phyloP scores from a whole-genome alignment of 228 moss, liverwort and hornwort genomes.

The Sphagnum fallax region DNA sequence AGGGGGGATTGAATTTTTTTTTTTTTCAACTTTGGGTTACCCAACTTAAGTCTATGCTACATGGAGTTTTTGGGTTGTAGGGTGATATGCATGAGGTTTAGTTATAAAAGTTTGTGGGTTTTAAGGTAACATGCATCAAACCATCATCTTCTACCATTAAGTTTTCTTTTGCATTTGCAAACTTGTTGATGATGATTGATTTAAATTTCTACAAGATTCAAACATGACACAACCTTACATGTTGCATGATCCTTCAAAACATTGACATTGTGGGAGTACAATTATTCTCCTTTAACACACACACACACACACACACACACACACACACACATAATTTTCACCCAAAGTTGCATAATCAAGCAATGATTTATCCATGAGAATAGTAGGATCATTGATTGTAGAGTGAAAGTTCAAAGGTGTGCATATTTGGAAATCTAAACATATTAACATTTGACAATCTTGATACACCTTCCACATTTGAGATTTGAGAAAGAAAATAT shows the following conservation, averaged over 20 bases:
- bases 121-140: conserved; percentile 20
- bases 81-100: no score
- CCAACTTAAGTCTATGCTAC: no score
- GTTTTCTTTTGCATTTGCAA: conserved; percentile 61
- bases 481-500: conserved; percentile 27
- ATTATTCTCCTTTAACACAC: conserved; percentile 4
- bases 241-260: conserved; percentile 17
- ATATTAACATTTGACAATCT: neutral
- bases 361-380: no score
- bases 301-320: no score
- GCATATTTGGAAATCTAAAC: no score
- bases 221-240: conserved; percentile 31
- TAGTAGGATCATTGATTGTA: no score
- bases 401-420: no score
- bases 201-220: conserved; percentile 49
- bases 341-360: neutral
- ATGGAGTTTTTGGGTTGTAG: no score
- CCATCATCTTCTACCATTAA: conserved; percentile 64
- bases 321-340: neutral
- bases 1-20: no score
- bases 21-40: no score
- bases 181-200: conserved; percentile 27
- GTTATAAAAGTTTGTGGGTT: no score
- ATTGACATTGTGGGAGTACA: conserved; percentile 14
- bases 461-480: conserved; percentile 17